Percentiles rank a stretch among this genome's conserved stretches.
Conservation (phyloP, 2,329 filamentous ascomycete genomes). For the Diaporthe humulicola region DNA sequence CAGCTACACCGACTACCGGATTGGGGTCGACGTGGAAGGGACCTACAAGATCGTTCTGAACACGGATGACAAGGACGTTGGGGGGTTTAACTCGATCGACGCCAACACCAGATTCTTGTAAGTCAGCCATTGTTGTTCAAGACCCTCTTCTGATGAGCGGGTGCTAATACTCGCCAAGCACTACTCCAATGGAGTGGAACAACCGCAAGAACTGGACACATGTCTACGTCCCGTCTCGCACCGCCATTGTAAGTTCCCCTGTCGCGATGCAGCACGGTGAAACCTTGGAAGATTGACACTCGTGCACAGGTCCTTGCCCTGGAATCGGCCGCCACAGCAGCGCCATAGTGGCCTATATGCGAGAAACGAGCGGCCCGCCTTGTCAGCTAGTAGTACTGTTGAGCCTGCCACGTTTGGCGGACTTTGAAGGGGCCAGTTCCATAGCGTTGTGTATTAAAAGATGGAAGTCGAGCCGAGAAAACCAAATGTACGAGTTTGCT, state of each 20-base stretch:
- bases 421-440: too few relatives aligned
- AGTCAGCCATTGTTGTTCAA: neutral
- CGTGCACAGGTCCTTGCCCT: conserved; percentile 65
- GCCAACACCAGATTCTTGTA: conserved; percentile 85
- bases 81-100: conserved; percentile 83
- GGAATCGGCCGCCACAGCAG: conserved; percentile 55
- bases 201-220: conserved; percentile 90
- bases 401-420: neutral
- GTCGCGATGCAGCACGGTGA: neutral
- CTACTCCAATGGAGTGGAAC: conserved; percentile 92
- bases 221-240: conserved; percentile 88
- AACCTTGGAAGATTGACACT: conserved; percentile 39
- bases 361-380: neutral
- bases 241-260: conserved; percentile 77
- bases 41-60: conserved; percentile 91
- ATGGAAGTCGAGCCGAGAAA: neutral
- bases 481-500: neutral
- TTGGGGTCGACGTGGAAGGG: conserved; percentile 86
- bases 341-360: neutral
- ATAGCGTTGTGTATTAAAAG: neutral
- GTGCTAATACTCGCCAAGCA: conserved; percentile 52
- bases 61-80: conserved; percentile 81
- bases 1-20: conserved; percentile 92
- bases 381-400: neutral
- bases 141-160: neutral